Base-by-base conservation (phyloP, 2,329 filamentous ascomycete genomes). In the Orbilia quercus region DNA sequence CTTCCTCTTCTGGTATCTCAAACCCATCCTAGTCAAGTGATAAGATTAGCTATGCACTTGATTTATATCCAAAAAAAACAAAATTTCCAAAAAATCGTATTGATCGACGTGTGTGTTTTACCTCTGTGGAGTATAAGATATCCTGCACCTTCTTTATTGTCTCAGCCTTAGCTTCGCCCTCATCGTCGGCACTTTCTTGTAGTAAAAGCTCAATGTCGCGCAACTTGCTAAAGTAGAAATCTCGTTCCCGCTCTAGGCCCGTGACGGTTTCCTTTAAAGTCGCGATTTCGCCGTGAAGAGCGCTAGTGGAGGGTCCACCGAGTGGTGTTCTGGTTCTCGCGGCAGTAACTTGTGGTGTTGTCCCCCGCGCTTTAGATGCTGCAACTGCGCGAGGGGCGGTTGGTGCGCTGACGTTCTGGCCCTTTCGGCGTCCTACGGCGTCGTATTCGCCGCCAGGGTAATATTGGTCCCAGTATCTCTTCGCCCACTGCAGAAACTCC, bases 201-300 rank as follows among this genome's bases (percentile, higher is more conserved):
- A 99, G 87, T 78, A 99, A 84, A 76, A 99, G 84, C 83, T 99
- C 95, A 78, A 99, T 99, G 80, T 99, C 95, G 71, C 95, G 87
- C 76, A 99, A 86, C 85, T 99, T 99, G 86, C 91, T 96, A 82
- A 99, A 99, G 85, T 99, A 99, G 81, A 99, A 99, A 81, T 99
- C 95, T 54, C 95, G 87, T 84, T 99, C 95, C 78, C 95, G 90
- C 85, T 99, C 95, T 44, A 99, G 85, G 0, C 95, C 95, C 11
- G 88, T 85, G n/a, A 99, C 94, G 0, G 92, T 96, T 84, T 98
- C 94, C 85, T 96, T 96, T 77, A 98, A 85, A 25, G 90, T 91
- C 44, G 86, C 86, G 80, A 96, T 95, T 85, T 98, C 95, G 79
- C 90, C 86, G 80, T 91, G 87, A 77, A 99, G 83, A 2, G 89